These are phyloP conservation scores for Corylus avellana DNA, from an alignment of 306 rosid genomes.

Conservation along the genomic window DNA sequence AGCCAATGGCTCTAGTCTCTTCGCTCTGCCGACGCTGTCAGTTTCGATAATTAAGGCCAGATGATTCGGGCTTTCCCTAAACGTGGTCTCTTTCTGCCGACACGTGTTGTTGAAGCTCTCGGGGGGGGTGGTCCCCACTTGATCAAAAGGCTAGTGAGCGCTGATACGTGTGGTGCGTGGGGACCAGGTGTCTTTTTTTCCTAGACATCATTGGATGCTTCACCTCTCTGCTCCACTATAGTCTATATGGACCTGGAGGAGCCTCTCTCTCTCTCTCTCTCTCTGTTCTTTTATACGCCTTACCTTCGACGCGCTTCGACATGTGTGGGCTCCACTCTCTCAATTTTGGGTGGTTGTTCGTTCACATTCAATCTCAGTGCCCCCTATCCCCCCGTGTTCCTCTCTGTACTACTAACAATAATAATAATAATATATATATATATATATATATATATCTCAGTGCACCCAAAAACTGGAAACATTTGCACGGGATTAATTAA, in stretches of 20 bases:
- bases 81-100: conserved; percentile 30
- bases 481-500: no score
- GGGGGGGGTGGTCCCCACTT: conserved; percentile 28
- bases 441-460: no score
- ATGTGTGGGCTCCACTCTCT: not conserved
- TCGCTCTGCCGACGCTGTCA: conserved; percentile 51
- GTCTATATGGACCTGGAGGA: not conserved
- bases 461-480: no score
- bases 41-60: conserved; percentile 18
- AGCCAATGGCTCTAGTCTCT: not conserved
- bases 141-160: conserved; percentile 8
- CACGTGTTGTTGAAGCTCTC: conserved; percentile 44
- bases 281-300: not conserved
- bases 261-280: not conserved
- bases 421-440: no score
- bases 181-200: conserved; percentile 31
- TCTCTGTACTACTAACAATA: no score
- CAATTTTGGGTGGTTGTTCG: not conserved
- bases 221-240: conserved; percentile 21
- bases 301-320: conserved; percentile 16
- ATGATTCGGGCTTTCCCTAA: conserved; percentile 6
- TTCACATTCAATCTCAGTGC: no score
- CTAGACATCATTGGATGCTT: conserved; percentile 32
- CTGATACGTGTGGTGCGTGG: conserved; percentile 35
- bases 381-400: no score